Base-by-base conservation (phyloP, 2,329 filamentous ascomycete species). In the Ceratocystis papillata region DNA sequence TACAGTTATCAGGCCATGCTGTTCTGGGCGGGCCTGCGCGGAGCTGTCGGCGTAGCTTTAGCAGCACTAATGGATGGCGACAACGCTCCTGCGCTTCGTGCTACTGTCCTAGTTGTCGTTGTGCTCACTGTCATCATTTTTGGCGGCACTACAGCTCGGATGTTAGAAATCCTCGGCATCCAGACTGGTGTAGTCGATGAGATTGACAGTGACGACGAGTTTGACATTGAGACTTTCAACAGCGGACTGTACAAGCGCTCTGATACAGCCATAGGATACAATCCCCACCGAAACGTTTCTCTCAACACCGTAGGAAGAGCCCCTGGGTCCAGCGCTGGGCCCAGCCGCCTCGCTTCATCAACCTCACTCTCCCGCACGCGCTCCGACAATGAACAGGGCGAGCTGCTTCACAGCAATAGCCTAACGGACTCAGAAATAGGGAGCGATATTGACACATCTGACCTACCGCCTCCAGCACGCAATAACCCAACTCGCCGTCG, bases 1-100 rank as follows among this genome's bases (percentile, higher is more conserved):
- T 95, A 91, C 73, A 90, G 90, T 71, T 96, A 97, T 76, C 94
- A 97, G 76, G 91, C 89, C n/a, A 97, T 99, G 94, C 84, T 99
- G n/a, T 99, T 96, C 78, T 99, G 94, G 94, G 94, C 94, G 17
- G 94, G 94, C 30, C 81, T 99, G 37, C 89, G 94, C 69, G 94
- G 94, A 71, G 94, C 94, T 60, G 94, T 99, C 71, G 94, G 94
- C 67, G 94, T 99, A 45, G 94, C 94, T 1, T 80, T 99, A 60
- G 94, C 94, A 41, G 93, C 93, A 25, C 88, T 95, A 30, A 81
- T 99, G 60, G 87, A 84, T 0, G 94, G 92, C 59, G 84, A 86
- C 64, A 94, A 96, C 73, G 86, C 86, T 0, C 87, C 87, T 67
- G 89, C 90, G 0, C 80, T 99, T 45, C 88, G 91, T 71, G 94